Evolutionary conservation across 192 early-diverging fungal species (phyloP).

Genomic region (Dissophora globulifera): DNA sequence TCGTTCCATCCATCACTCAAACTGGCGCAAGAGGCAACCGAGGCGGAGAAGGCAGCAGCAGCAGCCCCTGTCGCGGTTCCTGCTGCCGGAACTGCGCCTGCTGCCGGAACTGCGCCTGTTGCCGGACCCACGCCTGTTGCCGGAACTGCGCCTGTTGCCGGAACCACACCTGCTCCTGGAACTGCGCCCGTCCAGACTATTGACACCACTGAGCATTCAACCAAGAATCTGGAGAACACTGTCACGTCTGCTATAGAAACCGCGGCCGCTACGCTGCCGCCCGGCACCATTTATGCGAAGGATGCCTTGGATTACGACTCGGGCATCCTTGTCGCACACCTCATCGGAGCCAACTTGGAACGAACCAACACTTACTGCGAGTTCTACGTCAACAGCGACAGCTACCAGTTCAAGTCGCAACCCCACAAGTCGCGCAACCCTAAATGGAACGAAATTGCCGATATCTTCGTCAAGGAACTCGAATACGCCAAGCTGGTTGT

Average conservation of each 20-base stretch:
- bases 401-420: slow-evolving; percentile 46
- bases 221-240: slow-evolving; percentile 7
- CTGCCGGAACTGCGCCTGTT: no score
- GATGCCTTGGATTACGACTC: slow-evolving; percentile 47
- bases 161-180: no score
- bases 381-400: slow-evolving; percentile 46
- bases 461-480: slow-evolving; percentile 67
- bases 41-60: slow-evolving; percentile 31
- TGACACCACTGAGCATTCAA: slow-evolving; percentile 11
- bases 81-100: no score
- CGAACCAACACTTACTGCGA: slow-evolving; percentile 45
- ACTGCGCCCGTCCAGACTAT: slow-evolving; percentile 26
- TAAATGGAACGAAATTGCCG: slow-evolving; percentile 55
- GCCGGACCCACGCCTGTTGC: no score
- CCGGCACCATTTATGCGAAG: slow-evolving; percentile 19
- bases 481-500: slow-evolving; percentile 65
- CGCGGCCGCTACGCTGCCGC: slow-evolving; percentile 14
- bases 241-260: slow-evolving; percentile 21
- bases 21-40: slow-evolving; percentile 40
- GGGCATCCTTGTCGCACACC: slow-evolving; percentile 34
- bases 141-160: no score
- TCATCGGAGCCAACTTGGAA: slow-evolving; percentile 41
- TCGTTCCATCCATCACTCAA: slow-evolving; percentile 64
- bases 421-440: slow-evolving; percentile 47
- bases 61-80: slow-evolving; percentile 12